Evolutionary conservation across 345 rosid species (phyloP).

Genomic region (Anastatica hierochuntica): DNA sequence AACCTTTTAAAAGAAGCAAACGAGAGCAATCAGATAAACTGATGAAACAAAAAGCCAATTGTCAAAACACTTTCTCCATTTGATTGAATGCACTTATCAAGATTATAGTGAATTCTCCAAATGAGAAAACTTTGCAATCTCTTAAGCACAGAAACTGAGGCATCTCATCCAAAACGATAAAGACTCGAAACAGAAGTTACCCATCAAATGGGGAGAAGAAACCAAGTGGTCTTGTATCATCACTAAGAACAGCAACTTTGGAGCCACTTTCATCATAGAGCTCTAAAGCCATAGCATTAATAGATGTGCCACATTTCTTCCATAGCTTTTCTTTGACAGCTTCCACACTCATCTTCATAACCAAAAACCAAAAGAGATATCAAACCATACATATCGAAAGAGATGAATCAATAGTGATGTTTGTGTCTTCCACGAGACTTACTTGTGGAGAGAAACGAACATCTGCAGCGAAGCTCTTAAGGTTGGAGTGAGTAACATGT

Average conservation of each 20-base stretch:
- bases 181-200: conserved; percentile 24
- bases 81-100: not conserved
- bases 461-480: conserved; percentile 59
- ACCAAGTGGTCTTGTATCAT: conserved; percentile 56
- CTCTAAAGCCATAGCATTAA: conserved; percentile 61
- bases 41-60: too few relatives aligned
- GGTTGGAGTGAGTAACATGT: conserved; percentile 69
- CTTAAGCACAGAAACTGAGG: not conserved
- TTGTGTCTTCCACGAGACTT: not conserved
- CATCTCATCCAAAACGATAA: not conserved
- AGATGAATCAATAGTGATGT: not conserved
- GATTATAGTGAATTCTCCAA: not conserved
- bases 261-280: conserved; percentile 67
- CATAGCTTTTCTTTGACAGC: conserved; percentile 85
- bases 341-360: conserved; percentile 48
- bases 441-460: conserved; percentile 75
- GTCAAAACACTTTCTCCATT: too few relatives aligned
- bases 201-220: conserved; percentile 77
- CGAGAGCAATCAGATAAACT: conserved; percentile 6
- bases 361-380: not conserved
- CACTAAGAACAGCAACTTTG: conserved; percentile 45
- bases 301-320: conserved; percentile 82
- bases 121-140: not conserved
- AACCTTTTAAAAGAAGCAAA: conserved; percentile 35
- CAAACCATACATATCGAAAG: not conserved